Conservation (phyloP, 1,284 basidiomycete species). For the Naganishia liquefaciens region DNA sequence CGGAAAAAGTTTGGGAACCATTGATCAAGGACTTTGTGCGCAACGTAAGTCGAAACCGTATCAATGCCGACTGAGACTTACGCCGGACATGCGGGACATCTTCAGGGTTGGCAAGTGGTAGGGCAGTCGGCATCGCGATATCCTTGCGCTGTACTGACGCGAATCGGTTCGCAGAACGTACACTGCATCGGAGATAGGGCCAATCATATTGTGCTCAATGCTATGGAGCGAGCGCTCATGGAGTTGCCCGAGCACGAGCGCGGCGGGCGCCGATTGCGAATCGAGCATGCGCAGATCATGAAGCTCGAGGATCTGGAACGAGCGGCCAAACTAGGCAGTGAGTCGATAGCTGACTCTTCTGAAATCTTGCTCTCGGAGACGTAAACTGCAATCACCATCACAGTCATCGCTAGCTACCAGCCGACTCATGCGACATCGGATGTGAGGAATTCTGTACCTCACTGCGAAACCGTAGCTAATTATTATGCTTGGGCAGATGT, state of each 20-base stretch:
- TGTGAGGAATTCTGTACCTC: constrained; percentile 42
- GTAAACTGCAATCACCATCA: too few relatives aligned
- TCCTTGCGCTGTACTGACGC: too few relatives aligned
- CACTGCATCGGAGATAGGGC: constrained; percentile 91
- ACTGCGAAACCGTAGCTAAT: too few relatives aligned
- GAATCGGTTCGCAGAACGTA: constrained; percentile 62
- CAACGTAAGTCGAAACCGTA: constrained; percentile 59
- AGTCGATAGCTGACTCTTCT: too few relatives aligned
- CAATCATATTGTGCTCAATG: constrained; percentile 75
- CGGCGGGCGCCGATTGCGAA: constrained; percentile 64
- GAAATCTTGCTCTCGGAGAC: too few relatives aligned
- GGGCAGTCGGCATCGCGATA: constrained; percentile 32
- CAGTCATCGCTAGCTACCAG: constrained; percentile 88
- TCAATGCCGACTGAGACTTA: not conserved
- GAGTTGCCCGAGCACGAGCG: constrained; percentile 58
- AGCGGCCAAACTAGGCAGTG: constrained; percentile 70
- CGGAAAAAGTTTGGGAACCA: constrained; percentile 60
- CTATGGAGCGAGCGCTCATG: constrained; percentile 67
- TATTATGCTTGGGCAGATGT: constrained; percentile 62
- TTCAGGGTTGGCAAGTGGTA: constrained; percentile 55
- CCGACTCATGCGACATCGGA: constrained; percentile 73
- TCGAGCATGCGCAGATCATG: constrained; percentile 91
- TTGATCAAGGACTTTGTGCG: constrained; percentile 67
- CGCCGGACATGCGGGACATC: not conserved
- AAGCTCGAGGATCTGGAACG: constrained; percentile 67